Evolutionary conservation across 805 yeast species (phyloP), one percentile per base, ranked within the genome.

Genomic region (Yarrowia bubula): DNA sequence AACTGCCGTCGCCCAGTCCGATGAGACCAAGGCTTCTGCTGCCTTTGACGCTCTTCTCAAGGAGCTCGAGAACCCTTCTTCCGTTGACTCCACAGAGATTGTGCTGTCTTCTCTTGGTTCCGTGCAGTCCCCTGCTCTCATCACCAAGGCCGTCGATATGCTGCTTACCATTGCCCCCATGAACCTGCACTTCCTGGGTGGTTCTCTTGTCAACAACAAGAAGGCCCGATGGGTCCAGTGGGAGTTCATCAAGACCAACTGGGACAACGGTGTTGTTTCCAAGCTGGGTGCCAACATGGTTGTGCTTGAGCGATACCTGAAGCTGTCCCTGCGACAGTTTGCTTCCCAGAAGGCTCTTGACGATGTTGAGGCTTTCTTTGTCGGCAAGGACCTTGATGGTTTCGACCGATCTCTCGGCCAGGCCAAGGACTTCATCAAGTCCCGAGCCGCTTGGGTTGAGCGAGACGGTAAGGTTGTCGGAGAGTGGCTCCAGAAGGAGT

Each of bases 321-420:
- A 75, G 50, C 70, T 71, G n/a, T 73, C 78, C 33, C 66, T 80
- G 57, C 75, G 74, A 37, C 65, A 68, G 46, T 72, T 79, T 60
- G 78, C 78, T 28, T 72, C 81, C 14, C 68, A 68, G 51, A 76
- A 75, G 28, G 76, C 77, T 64, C 70, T 70, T 31, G 70, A 67
- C 11, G 83, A 80, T 58, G 76, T 82, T 33, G 73, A 73, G 38
- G 65, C 57, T 8, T 84, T 84, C 71, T 85, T 84, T 70, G 71
- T 68, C 8, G 74, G 71, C 64, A 80, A 79, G 71, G 82, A 84
- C 68, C 77, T 79, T 37, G 76, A 76, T 61, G 88, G 86, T 8
- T 85, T 81, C 68, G 88, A 85, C 69, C 80, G 86, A 73, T 82
- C 86, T 42, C 76, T 82, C 61, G 76, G 75, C 28, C 90, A 87